A percentile compares a stretch with the other conserved stretches of the same genome.
These are phyloP conservation scores for Tanozyma kutaoensis DNA, from an alignment of 805 yeast genomes.

Conservation along the genomic window DNA sequence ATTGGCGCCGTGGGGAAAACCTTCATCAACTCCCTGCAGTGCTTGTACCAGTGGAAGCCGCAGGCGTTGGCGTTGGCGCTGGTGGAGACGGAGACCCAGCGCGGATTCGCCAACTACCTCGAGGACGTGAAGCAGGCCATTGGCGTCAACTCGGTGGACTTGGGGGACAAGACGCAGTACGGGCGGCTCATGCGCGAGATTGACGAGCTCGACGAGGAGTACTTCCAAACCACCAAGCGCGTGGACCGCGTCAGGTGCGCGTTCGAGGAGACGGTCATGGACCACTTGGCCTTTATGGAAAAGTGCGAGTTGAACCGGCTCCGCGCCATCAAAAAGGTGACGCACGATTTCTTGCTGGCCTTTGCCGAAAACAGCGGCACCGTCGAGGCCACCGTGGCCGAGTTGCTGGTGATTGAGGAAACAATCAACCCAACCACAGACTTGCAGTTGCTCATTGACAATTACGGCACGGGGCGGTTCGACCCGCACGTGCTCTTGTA, in stretches of 20 bases:
- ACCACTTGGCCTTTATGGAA: conserved; percentile 66
- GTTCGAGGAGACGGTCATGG: conserved; percentile 60
- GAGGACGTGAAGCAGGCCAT: conserved; percentile 33
- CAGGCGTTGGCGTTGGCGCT: conserved; percentile 40
- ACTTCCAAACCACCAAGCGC: conserved; percentile 35
- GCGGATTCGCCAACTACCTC: conserved; percentile 14
- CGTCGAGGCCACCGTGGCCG: conserved; percentile 32
- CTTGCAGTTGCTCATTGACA: conserved; percentile 49
- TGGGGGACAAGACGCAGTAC: conserved; percentile 37
- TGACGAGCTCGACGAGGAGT: conserved; percentile 37
- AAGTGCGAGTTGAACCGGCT: conserved; percentile 71
- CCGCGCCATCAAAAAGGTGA: conserved; percentile 61
- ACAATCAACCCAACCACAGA: conserved; percentile 61
- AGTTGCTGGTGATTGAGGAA: conserved; percentile 51
- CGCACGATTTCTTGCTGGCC: conserved; percentile 57
- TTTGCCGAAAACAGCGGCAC: no score
- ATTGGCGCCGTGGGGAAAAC: conserved; percentile 48
- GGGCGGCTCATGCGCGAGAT: conserved; percentile 42
- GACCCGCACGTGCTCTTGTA: conserved; percentile 60
- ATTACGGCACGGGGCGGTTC: conserved; percentile 62
- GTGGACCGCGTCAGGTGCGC: conserved; percentile 60
- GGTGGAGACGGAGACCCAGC: conserved; percentile 1
- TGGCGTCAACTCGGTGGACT: conserved; percentile 27
- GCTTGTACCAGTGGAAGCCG: conserved; percentile 73
- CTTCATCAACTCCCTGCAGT: conserved; percentile 65